phyloP scores from a whole-genome alignment of 345 rosid genomes.

The Boechera retrofracta region DNA sequence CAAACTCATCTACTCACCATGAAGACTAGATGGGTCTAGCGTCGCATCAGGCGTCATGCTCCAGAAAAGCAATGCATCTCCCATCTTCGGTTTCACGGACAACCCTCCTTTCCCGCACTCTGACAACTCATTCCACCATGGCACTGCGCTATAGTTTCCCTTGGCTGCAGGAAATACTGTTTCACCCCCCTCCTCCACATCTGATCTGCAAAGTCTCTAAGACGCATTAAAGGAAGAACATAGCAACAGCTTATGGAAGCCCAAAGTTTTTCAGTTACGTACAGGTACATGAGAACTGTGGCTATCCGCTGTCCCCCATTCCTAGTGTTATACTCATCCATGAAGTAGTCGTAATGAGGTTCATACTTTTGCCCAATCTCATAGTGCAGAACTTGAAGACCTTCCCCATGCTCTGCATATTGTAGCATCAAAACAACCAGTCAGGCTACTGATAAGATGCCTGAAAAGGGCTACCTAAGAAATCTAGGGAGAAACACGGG shows the following conservation, averaged over 20 bases:
- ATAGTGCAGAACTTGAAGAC: slow-evolving; percentile 92
- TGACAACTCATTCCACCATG: slow-evolving; percentile 93
- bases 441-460: background rate
- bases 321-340: slow-evolving; percentile 78
- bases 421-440: slow-evolving; percentile 12
- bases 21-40: slow-evolving; percentile 83
- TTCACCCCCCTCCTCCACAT: slow-evolving; percentile 98
- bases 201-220: slow-evolving; percentile 66
- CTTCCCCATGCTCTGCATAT: slow-evolving; percentile 88
- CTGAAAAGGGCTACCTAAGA: background rate
- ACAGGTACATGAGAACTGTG: slow-evolving; percentile 98
- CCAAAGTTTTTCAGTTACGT: slow-evolving; percentile 42
- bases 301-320: slow-evolving; percentile 98
- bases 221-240: slow-evolving; percentile 16
- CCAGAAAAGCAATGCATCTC: slow-evolving; percentile 98
- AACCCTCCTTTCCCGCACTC: slow-evolving; percentile 88
- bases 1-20: slow-evolving; percentile 61
- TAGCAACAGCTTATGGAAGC: background rate
- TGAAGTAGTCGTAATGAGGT: slow-evolving; percentile 93
- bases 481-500: slow-evolving; percentile 19
- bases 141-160: slow-evolving; percentile 79
- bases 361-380: slow-evolving; percentile 95
- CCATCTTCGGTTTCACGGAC: slow-evolving; percentile 89
- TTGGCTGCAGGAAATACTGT: slow-evolving; percentile 91
- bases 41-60: slow-evolving; percentile 92